phyloP scores from a whole-genome alignment of 176 grass and related monocot species.

The Rhipidocladum racemiflorum region DNA sequence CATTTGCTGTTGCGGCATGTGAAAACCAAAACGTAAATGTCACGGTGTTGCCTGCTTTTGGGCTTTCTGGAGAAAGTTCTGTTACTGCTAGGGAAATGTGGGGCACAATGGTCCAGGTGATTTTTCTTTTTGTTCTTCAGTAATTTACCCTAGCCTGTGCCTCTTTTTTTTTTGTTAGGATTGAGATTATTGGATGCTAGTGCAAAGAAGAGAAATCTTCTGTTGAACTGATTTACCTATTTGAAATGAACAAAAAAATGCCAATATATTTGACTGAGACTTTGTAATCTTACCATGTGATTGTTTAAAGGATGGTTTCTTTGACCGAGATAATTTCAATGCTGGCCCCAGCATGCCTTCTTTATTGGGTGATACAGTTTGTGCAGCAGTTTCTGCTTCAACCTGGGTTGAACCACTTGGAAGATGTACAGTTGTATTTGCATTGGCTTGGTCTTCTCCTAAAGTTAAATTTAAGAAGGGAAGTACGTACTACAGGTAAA shows the following conservation, averaged over 20 bases:
- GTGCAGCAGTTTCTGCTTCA: conserved; percentile 90
- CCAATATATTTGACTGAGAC: conserved; percentile 5
- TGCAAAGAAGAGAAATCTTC: background rate
- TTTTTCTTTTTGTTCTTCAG: conserved; percentile 9
- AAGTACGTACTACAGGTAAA: conserved; percentile 74
- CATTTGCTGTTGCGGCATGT: conserved; percentile 88
- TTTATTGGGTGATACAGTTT: conserved; percentile 65
- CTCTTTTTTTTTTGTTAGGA: background rate
- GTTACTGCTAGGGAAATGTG: conserved; percentile 88
- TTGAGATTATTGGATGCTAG: background rate
- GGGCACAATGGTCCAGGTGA: conserved; percentile 76
- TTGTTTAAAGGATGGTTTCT: conserved; percentile 71
- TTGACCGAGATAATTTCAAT: conserved; percentile 80
- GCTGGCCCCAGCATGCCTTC: conserved; percentile 61
- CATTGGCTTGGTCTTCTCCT: conserved; percentile 83
- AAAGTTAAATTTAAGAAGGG: conserved; percentile 94
- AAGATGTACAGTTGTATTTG: conserved; percentile 78
- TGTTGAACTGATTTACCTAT: background rate
- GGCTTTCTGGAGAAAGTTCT: conserved; percentile 77
- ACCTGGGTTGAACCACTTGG: conserved; percentile 95
- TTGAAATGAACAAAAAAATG: conserved; percentile 20
- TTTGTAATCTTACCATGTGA: conserved; percentile 17
- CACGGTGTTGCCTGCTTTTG: conserved; percentile 81
- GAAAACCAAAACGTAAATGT: conserved; percentile 93
- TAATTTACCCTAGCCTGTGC: background rate